Percentiles rank a stretch among this genome's conserved stretches.
Evolutionary conservation across 257 asterid species (phyloP).

Genomic region (Osmanthus fragrans): DNA sequence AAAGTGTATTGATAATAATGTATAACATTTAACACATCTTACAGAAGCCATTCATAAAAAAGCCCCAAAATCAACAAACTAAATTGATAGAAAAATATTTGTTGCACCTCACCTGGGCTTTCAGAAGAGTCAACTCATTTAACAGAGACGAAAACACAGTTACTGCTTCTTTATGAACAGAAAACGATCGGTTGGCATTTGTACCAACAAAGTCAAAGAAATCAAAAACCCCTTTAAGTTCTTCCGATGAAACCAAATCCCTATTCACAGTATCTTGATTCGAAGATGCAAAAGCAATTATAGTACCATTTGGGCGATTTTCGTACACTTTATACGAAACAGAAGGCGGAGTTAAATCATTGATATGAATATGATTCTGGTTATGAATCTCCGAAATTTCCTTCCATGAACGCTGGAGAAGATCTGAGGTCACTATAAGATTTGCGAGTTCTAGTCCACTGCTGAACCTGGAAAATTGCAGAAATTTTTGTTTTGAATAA

Average conservation of each 20-base stretch:
- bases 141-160: slow-evolving; percentile 16
- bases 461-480: slow-evolving; percentile 22
- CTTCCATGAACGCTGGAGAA: slow-evolving; percentile 28
- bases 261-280: not conserved
- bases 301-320: slow-evolving; percentile 15
- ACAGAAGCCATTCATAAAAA: not conserved
- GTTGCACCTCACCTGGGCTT: slow-evolving; percentile 18
- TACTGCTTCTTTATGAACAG: slow-evolving; percentile 25
- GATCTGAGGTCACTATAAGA: slow-evolving; percentile 25
- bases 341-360: not conserved
- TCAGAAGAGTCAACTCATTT: slow-evolving; percentile 22
- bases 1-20: not conserved
- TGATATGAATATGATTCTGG: not conserved
- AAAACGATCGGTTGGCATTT: slow-evolving; percentile 32
- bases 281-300: slow-evolving; percentile 31
- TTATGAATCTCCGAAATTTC: slow-evolving; percentile 13
- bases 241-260: slow-evolving; percentile 23
- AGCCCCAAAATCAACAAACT: not conserved
- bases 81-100: not conserved
- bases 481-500: not conserved
- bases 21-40: not conserved
- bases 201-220: slow-evolving; percentile 25
- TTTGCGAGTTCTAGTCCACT: slow-evolving; percentile 30
- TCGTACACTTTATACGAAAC: slow-evolving; percentile 15
- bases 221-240: not conserved